A percentile compares a stretch with the other conserved stretches of the same genome.
phyloP scores from a whole-genome alignment of 257 asterid species.

The Anisodus tanguticus region DNA sequence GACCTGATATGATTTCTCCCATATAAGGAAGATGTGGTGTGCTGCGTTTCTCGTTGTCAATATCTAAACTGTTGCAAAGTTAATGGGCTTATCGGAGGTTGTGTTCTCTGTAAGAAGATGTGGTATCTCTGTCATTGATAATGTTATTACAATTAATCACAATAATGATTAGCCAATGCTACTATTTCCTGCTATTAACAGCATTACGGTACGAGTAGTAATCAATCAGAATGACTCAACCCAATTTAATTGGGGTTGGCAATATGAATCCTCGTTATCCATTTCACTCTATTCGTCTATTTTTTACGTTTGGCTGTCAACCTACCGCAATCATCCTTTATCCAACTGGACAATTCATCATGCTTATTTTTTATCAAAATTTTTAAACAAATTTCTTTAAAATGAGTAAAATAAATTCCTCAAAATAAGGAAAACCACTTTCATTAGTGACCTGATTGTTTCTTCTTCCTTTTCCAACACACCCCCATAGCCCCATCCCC shows the following conservation, averaged over 20 bases:
- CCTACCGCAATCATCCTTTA: background rate
- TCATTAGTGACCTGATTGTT: background rate
- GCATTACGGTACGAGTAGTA: background rate
- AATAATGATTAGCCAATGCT: background rate
- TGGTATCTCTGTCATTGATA: background rate
- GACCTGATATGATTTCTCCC: constrained; percentile 35
- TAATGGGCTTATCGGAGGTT: constrained; percentile 90
- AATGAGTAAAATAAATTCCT: background rate
- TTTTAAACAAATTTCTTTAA: no score
- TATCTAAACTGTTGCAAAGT: constrained; percentile 91
- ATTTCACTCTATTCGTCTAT: background rate
- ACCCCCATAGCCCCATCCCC: background rate
- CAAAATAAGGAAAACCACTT: no score
- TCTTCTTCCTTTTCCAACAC: no score
- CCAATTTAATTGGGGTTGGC: background rate
- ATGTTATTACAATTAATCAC: background rate
- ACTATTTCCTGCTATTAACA: background rate
- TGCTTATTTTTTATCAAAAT: no score
- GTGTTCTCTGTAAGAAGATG: no score
- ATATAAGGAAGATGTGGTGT: constrained; percentile 98
- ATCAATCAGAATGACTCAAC: background rate
- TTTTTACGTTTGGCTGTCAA: background rate
- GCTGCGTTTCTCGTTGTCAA: constrained; percentile 70
- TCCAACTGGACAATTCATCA: no score
- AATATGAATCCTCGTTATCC: background rate